A percentile compares a stretch with the other conserved stretches of the same genome.
Evolutionary conservation across 2,329 filamentous ascomycete species (phyloP).

Genomic region (Sclerotinia spermophila): DNA sequence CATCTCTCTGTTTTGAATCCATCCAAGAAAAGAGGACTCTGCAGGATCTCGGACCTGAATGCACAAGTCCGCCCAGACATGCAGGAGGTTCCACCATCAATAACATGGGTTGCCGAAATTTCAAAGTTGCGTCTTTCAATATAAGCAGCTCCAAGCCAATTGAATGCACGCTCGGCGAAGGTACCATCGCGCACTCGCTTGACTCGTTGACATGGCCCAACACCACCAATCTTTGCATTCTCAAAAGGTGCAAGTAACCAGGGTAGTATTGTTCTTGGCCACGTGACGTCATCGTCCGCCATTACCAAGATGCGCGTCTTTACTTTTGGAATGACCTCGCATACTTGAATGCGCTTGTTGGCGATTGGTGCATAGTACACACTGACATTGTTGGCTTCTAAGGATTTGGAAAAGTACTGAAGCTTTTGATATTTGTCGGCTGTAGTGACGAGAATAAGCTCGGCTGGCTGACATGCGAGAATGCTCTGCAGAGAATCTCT

Average conservation of each 20-base stretch:
- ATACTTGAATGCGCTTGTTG: constrained; percentile 94
- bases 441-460: constrained; percentile 84
- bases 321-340: constrained; percentile 82
- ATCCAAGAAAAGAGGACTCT: constrained; percentile 79
- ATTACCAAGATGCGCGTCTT: constrained; percentile 82
- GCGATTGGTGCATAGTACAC: constrained; percentile 78
- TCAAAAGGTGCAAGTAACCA: constrained; percentile 96
- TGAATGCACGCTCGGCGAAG: constrained; percentile 65
- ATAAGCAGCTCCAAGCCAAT: constrained; percentile 88
- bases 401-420: constrained; percentile 60
- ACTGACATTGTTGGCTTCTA: constrained; percentile 59
- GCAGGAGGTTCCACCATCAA: constrained; percentile 94
- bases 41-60: constrained; percentile 83
- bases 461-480: constrained; percentile 62
- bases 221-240: constrained; percentile 76
- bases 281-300: constrained; percentile 93
- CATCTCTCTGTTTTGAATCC: constrained; percentile 90
- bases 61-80: constrained; percentile 92
- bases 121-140: constrained; percentile 94
- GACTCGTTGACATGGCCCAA: constrained; percentile 87
- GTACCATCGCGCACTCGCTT: constrained; percentile 59
- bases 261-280: constrained; percentile 78
- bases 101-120: constrained; percentile 90
- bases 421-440: constrained; percentile 71
- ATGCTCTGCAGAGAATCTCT: constrained; percentile 77